A percentile compares a stretch with the other conserved stretches of the same genome.
Conservation (phyloP, 148 eudicot species). For the Silene conica region DNA sequence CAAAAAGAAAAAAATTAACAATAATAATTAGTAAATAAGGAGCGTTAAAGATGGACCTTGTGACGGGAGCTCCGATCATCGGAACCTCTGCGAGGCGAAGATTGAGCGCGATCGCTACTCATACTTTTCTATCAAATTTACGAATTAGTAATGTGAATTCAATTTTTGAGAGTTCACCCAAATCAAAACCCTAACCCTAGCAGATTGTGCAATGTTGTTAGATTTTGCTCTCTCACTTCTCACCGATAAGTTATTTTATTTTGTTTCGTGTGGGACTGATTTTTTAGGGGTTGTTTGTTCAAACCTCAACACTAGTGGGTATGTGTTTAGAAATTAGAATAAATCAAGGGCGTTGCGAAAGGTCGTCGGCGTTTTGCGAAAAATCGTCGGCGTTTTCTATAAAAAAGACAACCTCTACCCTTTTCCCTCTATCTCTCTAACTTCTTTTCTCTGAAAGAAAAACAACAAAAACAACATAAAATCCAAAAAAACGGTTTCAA, state of each 20-base stretch:
- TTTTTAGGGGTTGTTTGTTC: too few species aligned
- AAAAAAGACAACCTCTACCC: too few species aligned
- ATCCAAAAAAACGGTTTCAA: too few species aligned
- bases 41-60: conserved; percentile 35
- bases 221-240: background rate
- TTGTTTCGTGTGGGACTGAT: too few species aligned
- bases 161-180: conserved; percentile 6
- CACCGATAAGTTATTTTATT: background rate
- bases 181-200: conserved; percentile 30
- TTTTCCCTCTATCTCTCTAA: too few species aligned
- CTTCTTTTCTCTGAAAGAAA: too few species aligned
- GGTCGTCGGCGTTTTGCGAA: too few species aligned
- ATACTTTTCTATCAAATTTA: conserved; percentile 9
- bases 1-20: background rate
- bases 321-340: too few species aligned
- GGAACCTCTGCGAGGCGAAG: conserved; percentile 39
- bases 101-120: conserved; percentile 36
- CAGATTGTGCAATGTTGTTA: background rate
- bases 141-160: conserved; percentile 14
- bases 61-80: conserved; percentile 49
- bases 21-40: background rate
- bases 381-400: too few species aligned
- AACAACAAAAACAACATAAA: too few species aligned
- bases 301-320: too few species aligned
- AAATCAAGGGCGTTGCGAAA: too few species aligned